Base-by-base conservation (phyloP, 75 land plant species). In the Pseudotsuga menziesii region DNA sequence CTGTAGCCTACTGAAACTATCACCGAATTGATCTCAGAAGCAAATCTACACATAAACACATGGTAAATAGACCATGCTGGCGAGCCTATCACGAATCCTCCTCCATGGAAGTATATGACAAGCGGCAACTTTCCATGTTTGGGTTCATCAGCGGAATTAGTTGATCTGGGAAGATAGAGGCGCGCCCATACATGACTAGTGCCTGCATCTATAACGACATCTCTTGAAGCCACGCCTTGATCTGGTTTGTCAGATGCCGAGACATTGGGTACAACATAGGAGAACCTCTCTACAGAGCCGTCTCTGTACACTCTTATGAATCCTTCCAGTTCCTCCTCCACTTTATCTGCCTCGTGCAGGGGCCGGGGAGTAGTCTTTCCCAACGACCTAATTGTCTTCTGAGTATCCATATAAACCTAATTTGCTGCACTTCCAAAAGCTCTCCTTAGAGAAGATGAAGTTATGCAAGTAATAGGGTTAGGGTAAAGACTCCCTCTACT, bases 61-160 rank as follows among this genome's bases (percentile, higher is more conserved):
- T 91, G 85, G 83, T 83, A 90, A 36, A 81, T 79, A 32, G 70
- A 15, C 81, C 81, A 85, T 8, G 80, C 78, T 39, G 90, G 82
- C 4, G 88, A 83, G 39, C 82, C 80, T 36, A 85, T 61, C 64
- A 82, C 87, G 57, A 91, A 90, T 25, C 86, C 94, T 2, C 94
- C 94, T 2, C 94, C 94, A 64, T 91, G 94, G 81, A 85, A 91
- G 74, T 88, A 90, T n/a, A 91, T 72, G 35, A 87, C 13, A 12
- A 91, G 74, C 0, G 94, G 94, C 23, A 89, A 61, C 48, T 15
- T 73, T 0, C 89, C 70, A 89, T 87, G 89, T 23, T 75, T 72
- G 0, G 8, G 54, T 0, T 1, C 23, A 6, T 17, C 4, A 0
- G 58, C 22, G 4, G 25, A 52, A 3, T 4, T 16, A 11, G 4